phyloP scores from a whole-genome alignment of 2,329 filamentous ascomycete species.

The Pezicula rhizophila region DNA sequence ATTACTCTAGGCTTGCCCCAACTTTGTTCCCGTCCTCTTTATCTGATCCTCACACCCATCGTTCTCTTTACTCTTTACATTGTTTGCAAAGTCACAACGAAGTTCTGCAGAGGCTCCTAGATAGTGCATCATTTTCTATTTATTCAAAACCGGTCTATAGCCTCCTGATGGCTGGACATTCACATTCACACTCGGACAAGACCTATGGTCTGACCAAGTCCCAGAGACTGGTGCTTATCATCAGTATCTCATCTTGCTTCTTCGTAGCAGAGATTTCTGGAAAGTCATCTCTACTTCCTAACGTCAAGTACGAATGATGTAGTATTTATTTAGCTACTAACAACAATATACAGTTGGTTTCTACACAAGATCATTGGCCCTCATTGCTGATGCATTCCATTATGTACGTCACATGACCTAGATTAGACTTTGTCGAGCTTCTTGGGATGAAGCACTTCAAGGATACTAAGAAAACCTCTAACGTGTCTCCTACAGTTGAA shows the following conservation, averaged over 20 bases:
- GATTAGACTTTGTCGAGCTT: not conserved
- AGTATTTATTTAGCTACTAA: not conserved
- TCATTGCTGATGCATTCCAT: conserved; percentile 74
- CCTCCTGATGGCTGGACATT: not conserved
- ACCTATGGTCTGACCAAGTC: conserved; percentile 8
- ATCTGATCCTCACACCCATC: no score
- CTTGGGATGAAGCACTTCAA: not conserved
- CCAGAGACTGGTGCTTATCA: conserved; percentile 29
- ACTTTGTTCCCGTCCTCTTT: no score
- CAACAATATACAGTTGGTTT: conserved; percentile 48
- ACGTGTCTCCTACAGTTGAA: conserved; percentile 45
- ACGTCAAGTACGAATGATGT: not conserved
- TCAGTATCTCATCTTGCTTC: conserved; percentile 39
- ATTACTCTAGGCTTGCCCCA: no score
- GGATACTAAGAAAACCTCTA: not conserved
- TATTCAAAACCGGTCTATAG: not conserved
- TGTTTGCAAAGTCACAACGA: no score
- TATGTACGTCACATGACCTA: conserved; percentile 45
- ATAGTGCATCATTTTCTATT: not conserved
- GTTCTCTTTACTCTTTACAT: no score
- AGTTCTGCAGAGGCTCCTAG: no score
- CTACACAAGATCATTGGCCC: conserved; percentile 63
- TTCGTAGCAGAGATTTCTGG: conserved; percentile 41
- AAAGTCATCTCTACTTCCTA: conserved; percentile 14
- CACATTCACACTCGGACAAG: not conserved